These are phyloP conservation scores for Dionaea muscipula DNA, from an alignment of 179 eudicot genomes.

Conservation along the genomic window DNA sequence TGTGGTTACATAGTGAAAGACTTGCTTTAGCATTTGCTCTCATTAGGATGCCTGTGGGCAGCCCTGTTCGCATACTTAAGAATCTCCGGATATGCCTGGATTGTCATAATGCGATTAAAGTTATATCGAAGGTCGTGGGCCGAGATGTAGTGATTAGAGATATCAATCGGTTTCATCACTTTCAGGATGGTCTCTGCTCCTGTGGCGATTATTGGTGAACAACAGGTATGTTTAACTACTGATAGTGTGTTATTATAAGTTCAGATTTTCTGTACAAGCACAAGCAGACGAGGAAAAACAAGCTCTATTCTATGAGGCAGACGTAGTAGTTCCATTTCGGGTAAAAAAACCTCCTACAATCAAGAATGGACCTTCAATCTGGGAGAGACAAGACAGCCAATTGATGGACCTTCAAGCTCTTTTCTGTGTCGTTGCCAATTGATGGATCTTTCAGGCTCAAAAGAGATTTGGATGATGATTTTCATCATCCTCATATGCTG, in stretches of 20 bases:
- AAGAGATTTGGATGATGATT: conserved; percentile 63
- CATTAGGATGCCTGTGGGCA: conserved; percentile 47
- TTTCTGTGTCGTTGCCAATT: too few relatives aligned
- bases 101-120: conserved; percentile 51
- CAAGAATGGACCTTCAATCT: too few relatives aligned
- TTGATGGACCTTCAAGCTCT: too few relatives aligned
- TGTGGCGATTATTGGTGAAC: conserved; percentile 72
- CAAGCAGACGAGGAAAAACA: too few relatives aligned
- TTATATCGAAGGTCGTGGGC: conserved; percentile 36
- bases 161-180: conserved; percentile 68
- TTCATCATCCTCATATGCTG: conserved; percentile 61
- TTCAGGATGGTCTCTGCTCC: conserved; percentile 46
- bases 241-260: too few relatives aligned
- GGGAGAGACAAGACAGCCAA: too few relatives aligned
- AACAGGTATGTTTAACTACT: not conserved
- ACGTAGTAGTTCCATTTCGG: too few relatives aligned
- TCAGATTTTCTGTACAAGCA: too few relatives aligned
- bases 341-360: too few relatives aligned
- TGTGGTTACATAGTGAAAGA: conserved; percentile 74
- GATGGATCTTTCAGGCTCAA: conserved; percentile 12
- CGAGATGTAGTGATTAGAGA: conserved; percentile 61
- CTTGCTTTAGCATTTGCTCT: conserved; percentile 74
- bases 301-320: too few relatives aligned
- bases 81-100: conserved; percentile 65
- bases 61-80: conserved; percentile 59